Percentiles rank a stretch among this genome's conserved stretches.
Conservation (phyloP, 768 basidiomycete species). For the Pisolithus microcarpus region DNA sequence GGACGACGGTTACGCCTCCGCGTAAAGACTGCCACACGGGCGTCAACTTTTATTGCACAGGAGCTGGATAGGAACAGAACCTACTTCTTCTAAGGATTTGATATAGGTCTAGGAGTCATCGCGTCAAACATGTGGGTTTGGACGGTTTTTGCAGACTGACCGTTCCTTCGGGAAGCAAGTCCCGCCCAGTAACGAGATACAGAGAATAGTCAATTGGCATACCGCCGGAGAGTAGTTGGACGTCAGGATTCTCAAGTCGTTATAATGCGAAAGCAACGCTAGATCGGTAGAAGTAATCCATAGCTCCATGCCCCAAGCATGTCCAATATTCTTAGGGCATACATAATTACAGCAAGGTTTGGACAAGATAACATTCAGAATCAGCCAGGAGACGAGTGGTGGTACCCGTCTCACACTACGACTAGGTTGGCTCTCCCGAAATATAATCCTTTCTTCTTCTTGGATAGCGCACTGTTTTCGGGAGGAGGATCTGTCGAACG, state of each 20-base stretch:
- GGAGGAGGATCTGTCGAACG: conserved; percentile 4
- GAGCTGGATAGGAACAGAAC: conserved; percentile 1
- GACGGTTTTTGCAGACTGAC: conserved; percentile 29
- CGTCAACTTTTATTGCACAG: not conserved
- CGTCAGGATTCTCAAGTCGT: too few relatives aligned
- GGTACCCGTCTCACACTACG: not conserved
- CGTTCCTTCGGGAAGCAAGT: conserved; percentile 69
- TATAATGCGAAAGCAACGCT: not conserved
- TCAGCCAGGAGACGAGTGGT: not conserved
- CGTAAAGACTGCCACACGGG: conserved; percentile 49
- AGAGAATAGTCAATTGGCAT: conserved; percentile 53
- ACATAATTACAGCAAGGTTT: too few relatives aligned
- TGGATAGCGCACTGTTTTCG: not conserved
- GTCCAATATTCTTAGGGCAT: too few relatives aligned
- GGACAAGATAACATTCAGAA: too few relatives aligned
- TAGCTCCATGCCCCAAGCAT: not conserved
- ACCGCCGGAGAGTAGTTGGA: not conserved
- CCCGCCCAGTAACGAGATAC: conserved; percentile 83
- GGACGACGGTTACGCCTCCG: conserved; percentile 87
- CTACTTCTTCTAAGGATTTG: conserved; percentile 68
- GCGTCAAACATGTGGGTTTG: conserved; percentile 2
- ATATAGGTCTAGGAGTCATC: conserved; percentile 48
- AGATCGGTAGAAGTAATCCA: not conserved
- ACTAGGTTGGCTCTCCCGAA: not conserved
- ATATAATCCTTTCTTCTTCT: not conserved